These are phyloP conservation scores for Tetrahymena thermophila DNA, from an alignment of 73 alveolate genomes.

Conservation along the genomic window DNA sequence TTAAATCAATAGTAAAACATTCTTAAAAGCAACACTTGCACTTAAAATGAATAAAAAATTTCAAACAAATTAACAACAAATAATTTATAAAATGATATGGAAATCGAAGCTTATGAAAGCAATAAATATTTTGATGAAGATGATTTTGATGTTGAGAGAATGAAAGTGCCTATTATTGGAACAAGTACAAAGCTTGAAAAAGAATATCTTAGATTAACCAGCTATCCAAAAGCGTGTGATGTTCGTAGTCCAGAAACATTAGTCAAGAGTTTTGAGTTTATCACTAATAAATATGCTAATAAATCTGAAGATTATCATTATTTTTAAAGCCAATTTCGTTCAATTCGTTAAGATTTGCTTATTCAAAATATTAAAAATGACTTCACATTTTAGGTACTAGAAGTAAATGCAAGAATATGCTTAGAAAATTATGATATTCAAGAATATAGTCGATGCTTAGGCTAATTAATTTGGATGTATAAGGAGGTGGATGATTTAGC, in stretches of 20 bases:
- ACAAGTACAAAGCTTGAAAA: slow-evolving; percentile 69
- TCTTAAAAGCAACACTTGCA: background rate
- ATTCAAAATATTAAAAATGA: slow-evolving; percentile 63
- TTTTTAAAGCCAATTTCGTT: slow-evolving; percentile 63
- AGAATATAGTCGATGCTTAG: slow-evolving; percentile 62
- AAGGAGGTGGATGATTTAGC: background rate
- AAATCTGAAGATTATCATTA: slow-evolving; percentile 56
- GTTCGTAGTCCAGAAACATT: slow-evolving; percentile 70
- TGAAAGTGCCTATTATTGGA: slow-evolving; percentile 12
- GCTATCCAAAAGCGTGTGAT: slow-evolving; percentile 65
- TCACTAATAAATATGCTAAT: slow-evolving; percentile 54
- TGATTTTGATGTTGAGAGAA: background rate
- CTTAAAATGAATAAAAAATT: background rate
- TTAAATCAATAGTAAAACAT: background rate
- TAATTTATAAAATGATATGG: background rate
- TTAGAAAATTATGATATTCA: slow-evolving; percentile 69
- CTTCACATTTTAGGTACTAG: slow-evolving; percentile 66
- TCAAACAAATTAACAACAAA: background rate
- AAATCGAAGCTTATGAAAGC: background rate
- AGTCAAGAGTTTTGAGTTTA: slow-evolving; percentile 46
- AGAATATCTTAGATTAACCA: slow-evolving; percentile 63
- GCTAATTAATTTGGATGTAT: background rate
- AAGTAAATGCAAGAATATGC: slow-evolving; percentile 77
- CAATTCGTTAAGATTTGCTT: slow-evolving; percentile 69
- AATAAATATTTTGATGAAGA: background rate